phyloP scores from a whole-genome alignment of 148 eudicot species.

The Amaranthus palmeri region DNA sequence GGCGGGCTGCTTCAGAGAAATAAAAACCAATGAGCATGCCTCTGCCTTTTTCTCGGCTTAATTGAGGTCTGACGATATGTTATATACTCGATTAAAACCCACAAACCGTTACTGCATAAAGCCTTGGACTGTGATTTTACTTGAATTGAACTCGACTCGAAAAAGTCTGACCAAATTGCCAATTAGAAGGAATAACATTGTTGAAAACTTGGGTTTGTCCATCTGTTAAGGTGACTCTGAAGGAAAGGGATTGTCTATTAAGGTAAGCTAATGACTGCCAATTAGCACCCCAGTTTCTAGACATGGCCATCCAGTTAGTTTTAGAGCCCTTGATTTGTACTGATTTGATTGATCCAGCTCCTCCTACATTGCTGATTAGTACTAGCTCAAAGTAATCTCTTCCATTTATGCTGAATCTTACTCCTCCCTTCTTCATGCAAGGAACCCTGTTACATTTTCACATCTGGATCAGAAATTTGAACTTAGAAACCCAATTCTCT shows the following conservation, averaged over 20 bases:
- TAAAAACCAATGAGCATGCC: slow-evolving; percentile 42
- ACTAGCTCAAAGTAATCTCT: slow-evolving; percentile 80
- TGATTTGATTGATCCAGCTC: slow-evolving; percentile 64
- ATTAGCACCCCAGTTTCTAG: slow-evolving; percentile 93
- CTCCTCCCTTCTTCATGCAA: slow-evolving; percentile 72
- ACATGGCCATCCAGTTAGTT: slow-evolving; percentile 48
- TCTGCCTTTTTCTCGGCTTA: slow-evolving; percentile 27
- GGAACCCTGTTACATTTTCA: slow-evolving; percentile 42
- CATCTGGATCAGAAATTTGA: no score
- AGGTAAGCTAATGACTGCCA: slow-evolving; percentile 77
- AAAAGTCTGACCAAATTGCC: slow-evolving; percentile 76
- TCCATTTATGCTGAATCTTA: slow-evolving; percentile 72
- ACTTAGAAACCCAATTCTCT: no score
- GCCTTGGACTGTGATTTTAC: not conserved
- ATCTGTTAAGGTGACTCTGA: slow-evolving; percentile 58
- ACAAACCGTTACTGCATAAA: not conserved
- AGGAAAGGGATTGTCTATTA: slow-evolving; percentile 66
- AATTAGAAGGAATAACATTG: slow-evolving; percentile 53
- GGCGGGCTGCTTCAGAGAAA: slow-evolving; percentile 48
- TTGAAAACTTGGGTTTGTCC: slow-evolving; percentile 42
- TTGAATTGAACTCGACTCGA: slow-evolving; percentile 47
- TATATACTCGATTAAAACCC: not conserved
- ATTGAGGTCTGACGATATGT: no score
- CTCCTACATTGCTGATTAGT: slow-evolving; percentile 57
- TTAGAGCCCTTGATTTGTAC: slow-evolving; percentile 37